Evolutionary conservation across 1,284 basidiomycete genomes (phyloP).

Genomic region (Tilletia setariae): DNA sequence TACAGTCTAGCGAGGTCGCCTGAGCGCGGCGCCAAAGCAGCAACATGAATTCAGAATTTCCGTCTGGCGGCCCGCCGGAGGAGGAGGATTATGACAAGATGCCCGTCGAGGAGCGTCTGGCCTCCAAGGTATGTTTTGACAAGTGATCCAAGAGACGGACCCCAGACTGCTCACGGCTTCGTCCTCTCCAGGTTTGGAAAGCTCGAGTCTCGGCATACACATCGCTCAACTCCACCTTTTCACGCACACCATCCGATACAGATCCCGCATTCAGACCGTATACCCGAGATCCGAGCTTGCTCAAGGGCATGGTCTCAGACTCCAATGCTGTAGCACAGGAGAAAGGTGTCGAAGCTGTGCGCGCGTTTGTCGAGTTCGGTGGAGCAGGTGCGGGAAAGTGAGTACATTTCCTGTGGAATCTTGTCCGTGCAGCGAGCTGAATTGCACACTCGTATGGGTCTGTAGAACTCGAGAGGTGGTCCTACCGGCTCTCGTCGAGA

Average conservation of each 20-base stretch:
- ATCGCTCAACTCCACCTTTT: conserved; percentile 61
- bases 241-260: conserved; percentile 72
- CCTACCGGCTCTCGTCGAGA: conserved; percentile 86
- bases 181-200: conserved; percentile 75
- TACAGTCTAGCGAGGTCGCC: no score
- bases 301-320: conserved; percentile 60
- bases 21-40: no score
- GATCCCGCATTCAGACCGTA: conserved; percentile 93
- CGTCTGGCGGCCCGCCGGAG: conserved; percentile 9
- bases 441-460: conserved; percentile 20
- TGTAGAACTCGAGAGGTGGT: conserved; percentile 70
- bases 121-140: conserved; percentile 84
- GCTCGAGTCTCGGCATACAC: conserved; percentile 91
- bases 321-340: conserved; percentile 97
- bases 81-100: conserved; percentile 90
- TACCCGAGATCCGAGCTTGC: conserved; percentile 64
- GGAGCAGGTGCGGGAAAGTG: conserved; percentile 68
- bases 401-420: not conserved
- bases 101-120: conserved; percentile 74
- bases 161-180: not conserved
- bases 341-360: conserved; percentile 79
- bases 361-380: conserved; percentile 77
- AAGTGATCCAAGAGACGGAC: no score
- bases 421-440: not conserved
- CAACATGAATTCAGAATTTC: conserved; percentile 15